Base-by-base conservation (phyloP, 2,329 filamentous ascomycete species). In the Meredithiella fracta region DNA sequence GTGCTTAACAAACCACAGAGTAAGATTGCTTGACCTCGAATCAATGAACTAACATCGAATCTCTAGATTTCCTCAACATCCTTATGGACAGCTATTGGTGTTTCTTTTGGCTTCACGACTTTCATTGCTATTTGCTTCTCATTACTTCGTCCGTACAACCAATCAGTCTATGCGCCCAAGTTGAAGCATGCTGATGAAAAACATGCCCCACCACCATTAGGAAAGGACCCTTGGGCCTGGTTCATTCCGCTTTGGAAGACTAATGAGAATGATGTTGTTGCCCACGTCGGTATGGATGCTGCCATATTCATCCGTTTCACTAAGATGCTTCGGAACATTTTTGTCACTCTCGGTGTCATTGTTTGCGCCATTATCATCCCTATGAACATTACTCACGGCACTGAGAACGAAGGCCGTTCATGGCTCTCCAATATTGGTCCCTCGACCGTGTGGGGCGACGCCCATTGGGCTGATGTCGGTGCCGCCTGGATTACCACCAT, bases 321-420 rank as follows among this genome's bases (percentile, higher is more conserved):
- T 52, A 78, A 82, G 62, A 97, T 98, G 92, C 86, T 86, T 65
- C 82, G 92, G 59, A 92, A 95, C 66, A 86, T 97, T 60, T 95
- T 97, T 65, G 65, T 85, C 26, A 70, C 79, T 6, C 70, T 96
- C 56, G 77, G 82, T 26, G 60, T 94, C 5, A 67, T 94, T 31
- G 88, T 86, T 17, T 83, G 86, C 61, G 74, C 73, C 54, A 79
- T 97, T 59, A 74, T 96, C 60, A 81, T 96, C 40, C 92, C 92
- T 0, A 71, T 94, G 63, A 91, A 95, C 64, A 68, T 86, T 59
- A 70, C 71, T 6, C 70, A 56, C 22, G 59, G 59, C 47, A 50
- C 40, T 1, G 50, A 51, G 8, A 58, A 52, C 17, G 2, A 49
- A n/a, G 42, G 37, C n/a, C 49, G 57, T 5, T 65, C 68, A 56